phyloP scores from a whole-genome alignment of 306 rosid species.

The Rosa persica region DNA sequence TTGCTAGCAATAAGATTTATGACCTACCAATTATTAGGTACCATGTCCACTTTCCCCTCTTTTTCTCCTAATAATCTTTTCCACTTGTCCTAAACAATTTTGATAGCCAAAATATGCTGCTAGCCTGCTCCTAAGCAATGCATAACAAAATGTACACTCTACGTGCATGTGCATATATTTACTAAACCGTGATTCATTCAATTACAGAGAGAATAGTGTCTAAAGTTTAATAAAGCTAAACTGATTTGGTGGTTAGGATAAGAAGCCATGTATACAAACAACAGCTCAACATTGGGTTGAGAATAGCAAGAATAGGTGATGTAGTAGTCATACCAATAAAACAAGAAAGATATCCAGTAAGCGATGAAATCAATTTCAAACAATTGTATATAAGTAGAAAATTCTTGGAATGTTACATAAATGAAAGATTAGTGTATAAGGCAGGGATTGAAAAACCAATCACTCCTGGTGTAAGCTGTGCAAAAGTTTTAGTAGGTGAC shows the following conservation, averaged over 20 bases:
- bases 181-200: not conserved
- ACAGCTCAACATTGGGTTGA: not conserved
- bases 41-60: constrained; percentile 11
- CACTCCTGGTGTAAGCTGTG: not conserved
- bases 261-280: constrained; percentile 1
- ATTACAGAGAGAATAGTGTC: not conserved
- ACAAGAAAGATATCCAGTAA: not conserved
- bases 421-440: not conserved
- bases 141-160: not conserved
- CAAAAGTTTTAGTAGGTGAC: not conserved
- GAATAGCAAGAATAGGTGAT: not conserved
- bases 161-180: not conserved
- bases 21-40: constrained; percentile 1
- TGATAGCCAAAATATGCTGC: not conserved
- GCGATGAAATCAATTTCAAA: constrained; percentile 11
- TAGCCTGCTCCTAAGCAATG: not conserved
- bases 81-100: constrained; percentile 7
- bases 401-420: not conserved
- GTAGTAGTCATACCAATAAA: not conserved
- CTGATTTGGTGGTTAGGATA: not conserved
- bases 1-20: not conserved
- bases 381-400: not conserved
- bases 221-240: not conserved
- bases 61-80: not conserved
- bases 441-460: not conserved